Base-by-base conservation (phyloP, 2,329 filamentous ascomycete species). In the Trichoderma gracile region DNA sequence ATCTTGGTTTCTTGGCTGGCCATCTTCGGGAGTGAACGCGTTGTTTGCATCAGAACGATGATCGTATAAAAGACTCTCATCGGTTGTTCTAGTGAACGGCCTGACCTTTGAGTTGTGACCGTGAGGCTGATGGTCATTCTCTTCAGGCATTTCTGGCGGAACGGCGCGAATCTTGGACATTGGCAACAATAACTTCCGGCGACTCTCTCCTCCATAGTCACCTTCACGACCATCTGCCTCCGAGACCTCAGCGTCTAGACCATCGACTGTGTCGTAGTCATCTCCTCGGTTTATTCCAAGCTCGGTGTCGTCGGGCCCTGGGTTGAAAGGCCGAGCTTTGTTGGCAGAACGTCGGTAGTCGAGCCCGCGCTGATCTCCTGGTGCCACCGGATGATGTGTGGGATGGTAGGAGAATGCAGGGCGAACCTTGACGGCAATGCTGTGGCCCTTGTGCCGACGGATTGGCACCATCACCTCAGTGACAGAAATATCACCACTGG, bases 371-470 rank as follows among this genome's bases (percentile, higher is more conserved):
- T 57, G 40, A 3, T 50, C 55, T 42, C 52, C 54, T 10, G 52
- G 10, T 10, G 54, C 27, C 17, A 19, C 23, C 38, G 58, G 61
- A 21, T 67, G 56, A 33, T 69, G 58, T 6, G 65, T 55, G 1
- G 65, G 59, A 38, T 69, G 52, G 17, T 68, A 46, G 6, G 68
- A 66, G 43, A 68, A 71, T 3, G 68, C 68, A 15, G 74, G 73
- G 4, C 69, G 70, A 33, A 71, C 67, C 40, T 76, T 75, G 17
- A 69, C 68, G 10, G 66, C 62, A 30, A 65, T 68, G 46, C 63
- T 69, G 27, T 73, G 70, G 6, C 68, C 71, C n/a, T 61, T 57
- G 21, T 67, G 64, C 38, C 53, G 61, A 43, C 70, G 66, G 38
- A 67, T 45, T 3, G 66, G 43, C 14, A 69, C 63, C 49, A 59